Evolutionary conservation across 139 green algal genomes (phyloP).

Genomic region (Zygnema circumcarinatum): DNA sequence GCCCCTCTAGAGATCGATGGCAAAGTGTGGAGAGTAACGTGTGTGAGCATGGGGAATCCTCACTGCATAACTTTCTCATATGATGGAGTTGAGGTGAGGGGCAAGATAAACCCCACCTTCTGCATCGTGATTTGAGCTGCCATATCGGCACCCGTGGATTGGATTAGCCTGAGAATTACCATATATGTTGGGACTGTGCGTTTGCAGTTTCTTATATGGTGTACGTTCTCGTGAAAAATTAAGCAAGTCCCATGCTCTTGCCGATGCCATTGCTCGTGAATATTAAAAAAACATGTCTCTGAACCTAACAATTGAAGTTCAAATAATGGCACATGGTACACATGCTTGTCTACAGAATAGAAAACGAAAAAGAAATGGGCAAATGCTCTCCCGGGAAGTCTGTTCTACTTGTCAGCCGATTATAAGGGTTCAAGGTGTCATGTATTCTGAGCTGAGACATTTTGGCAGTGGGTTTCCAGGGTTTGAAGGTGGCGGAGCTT

Average conservation of each 20-base stretch:
- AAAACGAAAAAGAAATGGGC: not conserved
- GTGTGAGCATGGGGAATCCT: constrained; percentile 97
- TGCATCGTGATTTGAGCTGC: not conserved
- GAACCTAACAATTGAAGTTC: not conserved
- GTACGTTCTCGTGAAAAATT: constrained; percentile 11
- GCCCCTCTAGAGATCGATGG: constrained; percentile 79
- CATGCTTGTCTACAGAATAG: not conserved
- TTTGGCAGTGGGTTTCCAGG: not conserved
- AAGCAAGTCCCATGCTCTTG: not conserved
- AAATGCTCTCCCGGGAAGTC: not conserved
- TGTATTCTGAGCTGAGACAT: too few relatives aligned
- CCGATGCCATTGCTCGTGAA: not conserved
- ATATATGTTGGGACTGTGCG: too few relatives aligned
- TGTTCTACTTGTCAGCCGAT: too few relatives aligned
- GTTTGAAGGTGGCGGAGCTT: constrained; percentile 76
- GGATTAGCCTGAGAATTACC: too few relatives aligned
- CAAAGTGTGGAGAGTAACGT: constrained; percentile 80
- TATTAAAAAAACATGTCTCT: not conserved
- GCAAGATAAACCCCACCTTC: not conserved
- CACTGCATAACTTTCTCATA: constrained; percentile 86
- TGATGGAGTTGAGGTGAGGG: constrained; percentile 11
- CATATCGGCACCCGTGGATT: too few relatives aligned
- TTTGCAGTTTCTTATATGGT: not conserved
- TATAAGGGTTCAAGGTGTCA: too few relatives aligned
- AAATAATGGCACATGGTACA: not conserved